These are phyloP conservation scores for Peronosclerospora sorghi DNA, from an alignment of 352 stramenopile species.

Conservation along the genomic window DNA sequence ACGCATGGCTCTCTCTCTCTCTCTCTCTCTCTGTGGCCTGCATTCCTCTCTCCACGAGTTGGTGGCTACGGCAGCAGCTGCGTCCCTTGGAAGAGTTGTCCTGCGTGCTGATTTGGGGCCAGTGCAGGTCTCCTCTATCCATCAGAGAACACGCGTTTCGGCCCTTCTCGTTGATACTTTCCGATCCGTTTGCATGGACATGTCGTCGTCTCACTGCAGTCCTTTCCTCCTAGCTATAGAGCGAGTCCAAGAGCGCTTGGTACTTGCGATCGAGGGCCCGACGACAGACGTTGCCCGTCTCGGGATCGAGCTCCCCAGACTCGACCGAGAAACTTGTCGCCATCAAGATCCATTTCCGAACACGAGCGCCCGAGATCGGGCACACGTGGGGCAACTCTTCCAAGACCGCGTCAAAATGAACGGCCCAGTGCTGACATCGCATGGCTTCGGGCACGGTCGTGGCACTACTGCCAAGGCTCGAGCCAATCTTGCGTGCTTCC, in stretches of 20 bases:
- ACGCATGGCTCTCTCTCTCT: no score
- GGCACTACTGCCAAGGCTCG: slow-evolving; percentile 25
- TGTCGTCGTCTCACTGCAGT: no score
- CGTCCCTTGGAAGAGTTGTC: no score
- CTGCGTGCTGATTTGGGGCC: no score
- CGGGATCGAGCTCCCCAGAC: slow-evolving; percentile 56
- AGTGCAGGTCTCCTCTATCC: no score
- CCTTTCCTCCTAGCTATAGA: slow-evolving; percentile 78
- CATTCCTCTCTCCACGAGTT: no score
- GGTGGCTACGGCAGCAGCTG: no score
- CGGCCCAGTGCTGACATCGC: slow-evolving; percentile 56
- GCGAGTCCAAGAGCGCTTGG: slow-evolving; percentile 55
- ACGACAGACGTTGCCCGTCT: slow-evolving; percentile 48
- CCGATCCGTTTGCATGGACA: no score
- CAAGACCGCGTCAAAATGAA: slow-evolving; percentile 61
- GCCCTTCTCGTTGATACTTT: no score
- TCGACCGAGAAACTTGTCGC: slow-evolving; percentile 48
- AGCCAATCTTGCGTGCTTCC: slow-evolving; percentile 31
- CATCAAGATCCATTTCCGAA: slow-evolving; percentile 81
- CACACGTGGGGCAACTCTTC: slow-evolving; percentile 35
- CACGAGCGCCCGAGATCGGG: slow-evolving; percentile 43
- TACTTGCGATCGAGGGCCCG: no score
- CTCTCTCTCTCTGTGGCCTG: no score
- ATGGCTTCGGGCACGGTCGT: slow-evolving; percentile 53
- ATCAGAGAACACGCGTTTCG: no score